A percentile compares a stretch with the other conserved stretches of the same genome.
These are phyloP conservation scores for Tremella mesenterica DNA, from an alignment of 768 basidiomycete genomes.

Conservation along the genomic window DNA sequence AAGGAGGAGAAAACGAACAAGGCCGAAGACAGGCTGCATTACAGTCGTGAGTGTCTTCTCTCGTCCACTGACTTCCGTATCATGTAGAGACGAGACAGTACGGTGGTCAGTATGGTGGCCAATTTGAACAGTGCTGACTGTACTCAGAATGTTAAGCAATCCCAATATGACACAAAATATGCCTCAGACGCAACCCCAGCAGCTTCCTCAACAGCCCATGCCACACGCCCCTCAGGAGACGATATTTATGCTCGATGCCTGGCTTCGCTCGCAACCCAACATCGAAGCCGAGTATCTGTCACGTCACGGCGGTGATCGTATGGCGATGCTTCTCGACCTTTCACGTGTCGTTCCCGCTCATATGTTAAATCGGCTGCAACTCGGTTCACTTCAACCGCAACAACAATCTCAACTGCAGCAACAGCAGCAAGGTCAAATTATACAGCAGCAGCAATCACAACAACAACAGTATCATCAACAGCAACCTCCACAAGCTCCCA, in stretches of 20 bases:
- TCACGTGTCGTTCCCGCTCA: too few species aligned
- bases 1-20: background rate
- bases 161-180: too few species aligned
- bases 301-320: background rate
- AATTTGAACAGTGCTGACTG: too few species aligned
- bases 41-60: background rate
- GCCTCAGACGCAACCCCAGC: background rate
- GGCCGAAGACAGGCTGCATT: background rate
- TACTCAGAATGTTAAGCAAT: too few species aligned
- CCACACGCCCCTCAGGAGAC: background rate
- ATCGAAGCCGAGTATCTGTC: background rate
- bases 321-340: background rate
- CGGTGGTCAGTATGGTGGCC: too few species aligned
- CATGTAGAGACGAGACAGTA: too few species aligned
- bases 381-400: background rate
- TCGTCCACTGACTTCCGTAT: too few species aligned
- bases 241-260: background rate
- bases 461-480: slow-evolving; percentile 1
- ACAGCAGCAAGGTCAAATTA: background rate
- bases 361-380: background rate
- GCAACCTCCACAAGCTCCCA: background rate
- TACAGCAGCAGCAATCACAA: background rate
- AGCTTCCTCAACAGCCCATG: background rate
- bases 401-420: background rate
- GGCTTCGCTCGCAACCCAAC: background rate